Evolutionary conservation across 192 early-diverging fungal species (phyloP).

Genomic region (Backusella psychrophila): DNA sequence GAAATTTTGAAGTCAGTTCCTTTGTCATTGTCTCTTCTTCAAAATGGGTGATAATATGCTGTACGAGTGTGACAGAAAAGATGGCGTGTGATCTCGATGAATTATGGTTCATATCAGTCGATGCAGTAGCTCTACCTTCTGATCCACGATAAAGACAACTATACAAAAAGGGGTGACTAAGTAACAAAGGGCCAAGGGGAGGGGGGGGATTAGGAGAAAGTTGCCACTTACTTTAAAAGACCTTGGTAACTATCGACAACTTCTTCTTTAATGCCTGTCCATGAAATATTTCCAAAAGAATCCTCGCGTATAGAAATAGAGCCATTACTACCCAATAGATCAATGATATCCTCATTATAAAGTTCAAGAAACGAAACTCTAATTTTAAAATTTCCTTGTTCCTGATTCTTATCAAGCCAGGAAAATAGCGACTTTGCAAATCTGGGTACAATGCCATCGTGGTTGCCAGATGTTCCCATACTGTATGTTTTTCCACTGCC

Average conservation of each 20-base stretch:
- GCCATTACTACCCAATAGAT: slow-evolving; percentile 66
- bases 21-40: slow-evolving; percentile 28
- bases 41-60: slow-evolving; percentile 50
- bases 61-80: slow-evolving; percentile 86
- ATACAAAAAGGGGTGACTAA: slow-evolving; percentile 9
- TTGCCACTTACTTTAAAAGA: slow-evolving; percentile 53
- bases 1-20: slow-evolving; percentile 66
- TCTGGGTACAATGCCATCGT: slow-evolving; percentile 66
- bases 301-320: slow-evolving; percentile 72
- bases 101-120: slow-evolving; percentile 96
- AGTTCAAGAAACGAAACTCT: slow-evolving; percentile 89
- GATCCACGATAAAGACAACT: slow-evolving; percentile 56
- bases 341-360: slow-evolving; percentile 96
- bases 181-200: background rate
- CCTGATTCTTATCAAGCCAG: slow-evolving; percentile 29
- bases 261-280: slow-evolving; percentile 81
- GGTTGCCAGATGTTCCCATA: slow-evolving; percentile 72
- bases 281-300: slow-evolving; percentile 81
- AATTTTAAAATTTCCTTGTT: slow-evolving; percentile 41
- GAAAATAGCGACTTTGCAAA: slow-evolving; percentile 58
- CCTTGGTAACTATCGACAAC: slow-evolving; percentile 63
- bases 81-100: slow-evolving; percentile 98
- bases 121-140: slow-evolving; percentile 69
- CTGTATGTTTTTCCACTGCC: slow-evolving; percentile 92
- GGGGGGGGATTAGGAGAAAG: background rate